Percentiles rank a stretch among this genome's conserved stretches.
Evolutionary conservation across 1,139 yeast genomes (phyloP).

Genomic region (Eremothecium cymbalariae): DNA sequence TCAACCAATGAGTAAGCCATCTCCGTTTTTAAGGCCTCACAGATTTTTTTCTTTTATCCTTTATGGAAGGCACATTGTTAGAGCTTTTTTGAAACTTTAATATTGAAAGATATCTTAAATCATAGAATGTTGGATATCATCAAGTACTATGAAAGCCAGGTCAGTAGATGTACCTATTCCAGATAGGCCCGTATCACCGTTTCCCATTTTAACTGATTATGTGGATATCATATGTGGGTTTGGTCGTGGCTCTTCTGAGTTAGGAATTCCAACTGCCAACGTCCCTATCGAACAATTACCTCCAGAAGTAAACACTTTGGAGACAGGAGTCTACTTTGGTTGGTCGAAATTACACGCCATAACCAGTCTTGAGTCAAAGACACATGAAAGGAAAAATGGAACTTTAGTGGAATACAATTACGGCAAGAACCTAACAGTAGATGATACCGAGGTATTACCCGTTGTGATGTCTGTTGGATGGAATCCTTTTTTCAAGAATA

Average conservation of each 20-base stretch:
- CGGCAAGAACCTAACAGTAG: conserved; percentile 44
- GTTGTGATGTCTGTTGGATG: conserved; percentile 95
- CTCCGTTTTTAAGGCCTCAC: no score
- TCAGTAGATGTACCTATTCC: conserved; percentile 36
- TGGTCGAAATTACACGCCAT: conserved; percentile 42
- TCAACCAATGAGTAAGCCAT: no score
- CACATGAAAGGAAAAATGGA: conserved; percentile 29
- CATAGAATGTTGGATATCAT: background rate
- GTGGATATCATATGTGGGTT: conserved; percentile 73
- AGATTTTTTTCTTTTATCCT: background rate
- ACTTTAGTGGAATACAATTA: conserved; percentile 49
- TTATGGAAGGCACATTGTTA: background rate
- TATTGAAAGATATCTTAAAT: background rate
- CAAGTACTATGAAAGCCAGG: conserved; percentile 7
- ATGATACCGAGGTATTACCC: conserved; percentile 47
- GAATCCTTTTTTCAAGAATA: conserved; percentile 85
- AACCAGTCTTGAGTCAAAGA: conserved; percentile 15
- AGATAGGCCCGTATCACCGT: conserved; percentile 48
- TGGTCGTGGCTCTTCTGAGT: conserved; percentile 89
- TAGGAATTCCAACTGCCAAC: conserved; percentile 95
- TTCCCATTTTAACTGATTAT: conserved; percentile 48
- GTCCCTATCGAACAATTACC: conserved; percentile 54
- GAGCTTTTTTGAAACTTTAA: background rate
- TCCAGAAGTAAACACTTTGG: conserved; percentile 37
- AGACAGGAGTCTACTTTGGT: conserved; percentile 89